Evolutionary conservation across 1,284 basidiomycete genomes (phyloP), one percentile per base, ranked within the genome.

Genomic region (Ceratobasidium sp.): DNA sequence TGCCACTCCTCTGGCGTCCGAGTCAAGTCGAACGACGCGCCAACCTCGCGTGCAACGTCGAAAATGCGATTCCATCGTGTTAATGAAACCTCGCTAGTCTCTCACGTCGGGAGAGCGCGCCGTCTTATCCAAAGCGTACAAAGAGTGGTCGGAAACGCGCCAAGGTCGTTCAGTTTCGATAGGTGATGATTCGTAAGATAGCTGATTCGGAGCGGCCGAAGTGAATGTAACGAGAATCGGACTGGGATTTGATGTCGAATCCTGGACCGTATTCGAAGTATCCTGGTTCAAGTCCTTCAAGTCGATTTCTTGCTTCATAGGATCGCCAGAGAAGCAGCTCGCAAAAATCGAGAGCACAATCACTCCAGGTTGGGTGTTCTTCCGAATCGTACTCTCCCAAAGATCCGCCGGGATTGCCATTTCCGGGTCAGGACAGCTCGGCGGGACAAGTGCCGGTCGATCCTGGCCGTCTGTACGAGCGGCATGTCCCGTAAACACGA

Each of bases 291-390:
- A 32, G 52, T 69, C 11, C 54, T 37, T 9, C 9, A 69, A 13
- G 13, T 69, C 37, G 51, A 69, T 69, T 17, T 19, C 34, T 43
- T 69, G 67, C n/a, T 57, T 17, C 67, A 69, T 67, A 32, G 54
- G 54, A n/a, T 46, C 49, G 0, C 69, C 69, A 29, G 69, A 71
- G 8, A 61, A 49, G 44, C 69, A 71, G 44, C 54, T 62, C 8
- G 69, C 69, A n/a, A 71, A 71, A 22, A 71, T 51, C 11, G 69
- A 71, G 34, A 71, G 40, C 7, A 71, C 69, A 3, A 71, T 44
- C 22, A 71, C 69, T n/a, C 69, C 69, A 0, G 69, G 22, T 32
- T 49, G 22, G 1, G 69, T 54, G 43, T 37, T 25, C 19, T 44
- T 43, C 17, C 34, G 69, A 17, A 71, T 46, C 15, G 69, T 71